Conservation (phyloP, 2,329 filamentous ascomycete species). For the Trichoderma sp. region DNA sequence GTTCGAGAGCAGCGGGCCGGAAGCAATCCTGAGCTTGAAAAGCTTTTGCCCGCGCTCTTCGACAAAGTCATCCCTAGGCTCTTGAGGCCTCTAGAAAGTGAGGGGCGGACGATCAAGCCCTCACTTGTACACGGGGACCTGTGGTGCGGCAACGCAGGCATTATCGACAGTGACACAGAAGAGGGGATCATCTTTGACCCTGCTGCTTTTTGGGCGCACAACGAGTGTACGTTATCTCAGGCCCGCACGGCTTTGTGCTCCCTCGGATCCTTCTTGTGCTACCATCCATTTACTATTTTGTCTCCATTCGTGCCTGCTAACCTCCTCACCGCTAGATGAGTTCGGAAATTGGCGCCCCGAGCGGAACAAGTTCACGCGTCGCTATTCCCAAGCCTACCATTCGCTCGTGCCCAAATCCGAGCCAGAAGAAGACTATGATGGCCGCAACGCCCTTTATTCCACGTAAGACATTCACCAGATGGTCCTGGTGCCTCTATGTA, state of each 20-base stretch:
- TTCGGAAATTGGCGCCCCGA: constrained; percentile 16
- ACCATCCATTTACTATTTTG: no score
- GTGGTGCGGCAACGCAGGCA: constrained; percentile 45
- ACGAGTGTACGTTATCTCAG: constrained; percentile 36
- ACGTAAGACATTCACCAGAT: not conserved
- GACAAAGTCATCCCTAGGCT: constrained; percentile 51
- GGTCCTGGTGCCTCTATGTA: not conserved
- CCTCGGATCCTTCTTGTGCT: no score
- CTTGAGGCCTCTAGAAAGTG: constrained; percentile 46
- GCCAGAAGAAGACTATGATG: constrained; percentile 13
- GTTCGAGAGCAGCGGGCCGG: constrained; percentile 37
- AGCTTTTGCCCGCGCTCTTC: constrained; percentile 39
- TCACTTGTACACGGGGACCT: constrained; percentile 50
- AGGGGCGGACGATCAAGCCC: constrained; percentile 47
- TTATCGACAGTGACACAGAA: constrained; percentile 37
- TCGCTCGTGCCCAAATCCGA: constrained; percentile 10
- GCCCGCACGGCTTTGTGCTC: not conserved
- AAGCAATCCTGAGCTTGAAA: constrained; percentile 37
- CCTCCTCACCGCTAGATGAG: not conserved
- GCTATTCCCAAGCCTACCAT: constrained; percentile 16
- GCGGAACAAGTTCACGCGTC: constrained; percentile 11
- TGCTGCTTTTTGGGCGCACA: constrained; percentile 47
- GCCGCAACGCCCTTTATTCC: constrained; percentile 14
- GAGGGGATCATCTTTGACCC: constrained; percentile 46
- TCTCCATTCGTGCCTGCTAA: no score